Conservation (phyloP, 345 rosid genomes). For the Lenwebbia sp. region DNA sequence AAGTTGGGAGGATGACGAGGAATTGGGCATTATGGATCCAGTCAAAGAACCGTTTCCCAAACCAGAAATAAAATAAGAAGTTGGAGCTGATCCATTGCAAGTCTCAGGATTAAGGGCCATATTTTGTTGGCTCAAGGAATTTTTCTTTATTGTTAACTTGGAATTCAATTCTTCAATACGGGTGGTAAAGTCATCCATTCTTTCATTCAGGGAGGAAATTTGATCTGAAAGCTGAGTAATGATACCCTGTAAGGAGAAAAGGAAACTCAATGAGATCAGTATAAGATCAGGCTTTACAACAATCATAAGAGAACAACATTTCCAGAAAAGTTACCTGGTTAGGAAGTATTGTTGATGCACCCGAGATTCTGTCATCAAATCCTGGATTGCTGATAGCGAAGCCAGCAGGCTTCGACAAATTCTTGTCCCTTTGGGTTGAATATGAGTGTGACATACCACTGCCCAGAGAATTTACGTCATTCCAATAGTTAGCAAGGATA, state of each 20-base stretch:
- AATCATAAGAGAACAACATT: not conserved
- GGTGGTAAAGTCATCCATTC: conserved; percentile 86
- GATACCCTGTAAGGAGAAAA: conserved; percentile 32
- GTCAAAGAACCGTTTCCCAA: conserved; percentile 71
- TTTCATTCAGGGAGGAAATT: conserved; percentile 70
- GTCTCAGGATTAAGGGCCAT: conserved; percentile 51
- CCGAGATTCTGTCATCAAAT: conserved; percentile 37
- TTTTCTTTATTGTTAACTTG: conserved; percentile 40
- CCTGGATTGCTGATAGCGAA: conserved; percentile 25
- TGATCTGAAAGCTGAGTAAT: conserved; percentile 86
- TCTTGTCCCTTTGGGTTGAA: conserved; percentile 71
- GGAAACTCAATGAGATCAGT: not conserved
- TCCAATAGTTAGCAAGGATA: conserved; percentile 1
- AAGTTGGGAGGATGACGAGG: conserved; percentile 69
- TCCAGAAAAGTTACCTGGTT: conserved; percentile 35
- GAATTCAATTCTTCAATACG: conserved; percentile 69
- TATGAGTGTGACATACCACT: conserved; percentile 88
- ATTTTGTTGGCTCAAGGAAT: conserved; percentile 56
- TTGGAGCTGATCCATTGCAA: conserved; percentile 77
- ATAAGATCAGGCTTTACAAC: not conserved
- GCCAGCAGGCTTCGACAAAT: conserved; percentile 37
- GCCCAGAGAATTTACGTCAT: conserved; percentile 6
- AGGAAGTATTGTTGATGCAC: conserved; percentile 24
- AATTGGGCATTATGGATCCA: conserved; percentile 57
- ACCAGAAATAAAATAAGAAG: conserved; percentile 72